Percentiles rank a stretch among this genome's conserved stretches.
Evolutionary conservation across 352 stramenopile species (phyloP).

Genomic region (Globisporangium cederbergense): DNA sequence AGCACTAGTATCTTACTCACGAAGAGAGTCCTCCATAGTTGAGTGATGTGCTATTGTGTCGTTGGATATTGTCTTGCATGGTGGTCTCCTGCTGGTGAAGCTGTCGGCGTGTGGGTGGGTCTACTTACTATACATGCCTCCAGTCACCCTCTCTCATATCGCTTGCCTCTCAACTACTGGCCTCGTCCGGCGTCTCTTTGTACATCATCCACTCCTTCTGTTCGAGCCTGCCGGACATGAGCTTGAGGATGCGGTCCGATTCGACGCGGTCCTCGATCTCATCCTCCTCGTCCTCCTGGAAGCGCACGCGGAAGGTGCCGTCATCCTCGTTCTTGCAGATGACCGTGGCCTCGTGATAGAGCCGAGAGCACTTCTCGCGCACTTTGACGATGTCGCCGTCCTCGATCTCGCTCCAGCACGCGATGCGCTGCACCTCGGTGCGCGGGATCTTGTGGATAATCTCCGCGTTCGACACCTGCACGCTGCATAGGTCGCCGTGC

Average conservation of each 20-base stretch:
- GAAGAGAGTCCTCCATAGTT: background rate
- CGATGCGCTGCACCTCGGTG: conserved; percentile 50
- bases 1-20: background rate
- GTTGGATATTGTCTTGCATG: background rate
- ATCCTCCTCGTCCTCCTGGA: conserved; percentile 48
- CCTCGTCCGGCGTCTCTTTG: conserved; percentile 36
- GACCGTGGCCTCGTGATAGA: conserved; percentile 68
- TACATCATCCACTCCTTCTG: conserved; percentile 78
- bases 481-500: conserved; percentile 36
- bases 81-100: too few relatives aligned
- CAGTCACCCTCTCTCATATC: background rate
- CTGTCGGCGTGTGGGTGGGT: background rate
- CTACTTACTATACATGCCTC: background rate
- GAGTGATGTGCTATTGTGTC: background rate
- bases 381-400: conserved; percentile 61
- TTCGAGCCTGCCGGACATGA: conserved; percentile 63
- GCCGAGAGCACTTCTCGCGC: conserved; percentile 47
- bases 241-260: conserved; percentile 45
- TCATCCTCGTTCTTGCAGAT: conserved; percentile 35
- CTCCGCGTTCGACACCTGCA: conserved; percentile 54
- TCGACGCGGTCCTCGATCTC: conserved; percentile 51
- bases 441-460: conserved; percentile 36
- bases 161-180: background rate
- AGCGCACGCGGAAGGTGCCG: conserved; percentile 65
- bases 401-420: conserved; percentile 64